These are phyloP conservation scores for Megacollybia platyphylla DNA, from an alignment of 1,284 basidiomycete genomes.

Conservation along the genomic window DNA sequence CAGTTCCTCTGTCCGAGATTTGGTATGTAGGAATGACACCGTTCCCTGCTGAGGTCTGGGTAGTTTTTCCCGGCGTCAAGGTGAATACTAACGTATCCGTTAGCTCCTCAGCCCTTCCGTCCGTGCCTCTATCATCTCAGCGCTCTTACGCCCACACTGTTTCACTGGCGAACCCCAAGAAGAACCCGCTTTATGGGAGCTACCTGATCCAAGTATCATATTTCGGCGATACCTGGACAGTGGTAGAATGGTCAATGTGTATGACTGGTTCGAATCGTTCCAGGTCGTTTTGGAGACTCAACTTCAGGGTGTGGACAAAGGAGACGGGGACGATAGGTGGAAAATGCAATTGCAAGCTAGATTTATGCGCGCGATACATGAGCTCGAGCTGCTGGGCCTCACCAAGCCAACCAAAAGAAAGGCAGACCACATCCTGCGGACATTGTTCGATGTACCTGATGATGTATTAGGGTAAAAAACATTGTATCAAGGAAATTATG, in stretches of 20 bases:
- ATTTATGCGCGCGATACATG: constrained; percentile 65
- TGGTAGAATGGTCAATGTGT: constrained; percentile 68
- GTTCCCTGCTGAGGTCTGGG: constrained; percentile 50
- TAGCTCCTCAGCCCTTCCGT: constrained; percentile 62
- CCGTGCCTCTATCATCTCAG: constrained; percentile 43
- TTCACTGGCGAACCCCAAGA: constrained; percentile 19
- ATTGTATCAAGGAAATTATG: not conserved
- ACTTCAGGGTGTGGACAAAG: constrained; percentile 14
- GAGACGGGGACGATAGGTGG: constrained; percentile 35
- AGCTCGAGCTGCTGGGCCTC: constrained; percentile 67
- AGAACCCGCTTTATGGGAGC: constrained; percentile 25
- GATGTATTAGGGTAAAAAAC: constrained; percentile 4
- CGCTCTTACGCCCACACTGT: constrained; percentile 44
- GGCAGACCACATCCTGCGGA: constrained; percentile 59
- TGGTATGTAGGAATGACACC: constrained; percentile 57
- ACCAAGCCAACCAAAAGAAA: constrained; percentile 68
- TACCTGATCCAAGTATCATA: constrained; percentile 63
- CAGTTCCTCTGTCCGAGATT: constrained; percentile 44
- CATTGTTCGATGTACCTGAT: constrained; percentile 47
- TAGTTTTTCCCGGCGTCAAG: constrained; percentile 1
- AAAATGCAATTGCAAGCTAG: constrained; percentile 56
- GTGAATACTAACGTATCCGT: constrained; percentile 1
- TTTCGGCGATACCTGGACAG: constrained; percentile 65
- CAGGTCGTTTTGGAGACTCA: constrained; percentile 46
- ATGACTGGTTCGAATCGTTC: constrained; percentile 74